These are phyloP conservation scores for Aspergillus thermomutatus DNA, from an alignment of 2,329 filamentous ascomycete genomes.

Conservation along the genomic window DNA sequence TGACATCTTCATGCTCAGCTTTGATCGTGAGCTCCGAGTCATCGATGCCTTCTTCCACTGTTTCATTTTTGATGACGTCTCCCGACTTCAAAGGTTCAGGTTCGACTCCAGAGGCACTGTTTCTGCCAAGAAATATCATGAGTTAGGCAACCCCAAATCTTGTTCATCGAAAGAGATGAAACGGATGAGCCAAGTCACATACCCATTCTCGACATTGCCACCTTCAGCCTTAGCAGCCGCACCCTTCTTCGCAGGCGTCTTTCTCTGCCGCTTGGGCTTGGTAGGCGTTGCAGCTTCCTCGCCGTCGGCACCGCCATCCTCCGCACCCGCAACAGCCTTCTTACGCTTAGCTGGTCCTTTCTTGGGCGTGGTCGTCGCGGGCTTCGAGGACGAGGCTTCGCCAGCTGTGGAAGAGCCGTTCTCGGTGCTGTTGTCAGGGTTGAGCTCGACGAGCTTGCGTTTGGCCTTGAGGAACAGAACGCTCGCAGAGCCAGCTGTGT, in stretches of 20 bases:
- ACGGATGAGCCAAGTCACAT: neutral
- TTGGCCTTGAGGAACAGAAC: conserved; percentile 35
- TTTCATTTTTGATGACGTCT: neutral
- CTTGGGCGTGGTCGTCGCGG: conserved; percentile 8
- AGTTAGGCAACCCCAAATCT: neutral
- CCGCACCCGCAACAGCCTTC: conserved; percentile 7
- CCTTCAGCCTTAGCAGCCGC: conserved; percentile 4
- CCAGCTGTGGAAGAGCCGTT: neutral
- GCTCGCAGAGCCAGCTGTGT: conserved; percentile 33
- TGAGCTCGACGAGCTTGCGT: conserved; percentile 31
- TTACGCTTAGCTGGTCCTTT: conserved; percentile 22
- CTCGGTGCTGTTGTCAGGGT: neutral
- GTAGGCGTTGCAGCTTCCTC: conserved; percentile 8
- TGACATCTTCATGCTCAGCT: conserved; percentile 5
- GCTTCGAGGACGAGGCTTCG: neutral
- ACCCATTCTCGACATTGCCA: conserved; percentile 1
- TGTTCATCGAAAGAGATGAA: neutral
- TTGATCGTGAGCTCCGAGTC: neutral
- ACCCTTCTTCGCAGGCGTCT: conserved; percentile 17
- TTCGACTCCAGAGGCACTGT: neutral
- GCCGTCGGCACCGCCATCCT: conserved; percentile 2
- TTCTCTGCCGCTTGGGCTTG: conserved; percentile 22
- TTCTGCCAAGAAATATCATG: neutral
- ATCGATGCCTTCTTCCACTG: neutral
- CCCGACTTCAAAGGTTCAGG: neutral